Percentiles rank a stretch among this genome's conserved stretches.
These are phyloP conservation scores for Kentomonas sorsogonicus DNA, from an alignment of 208 protist genomes.

Conservation along the genomic window DNA sequence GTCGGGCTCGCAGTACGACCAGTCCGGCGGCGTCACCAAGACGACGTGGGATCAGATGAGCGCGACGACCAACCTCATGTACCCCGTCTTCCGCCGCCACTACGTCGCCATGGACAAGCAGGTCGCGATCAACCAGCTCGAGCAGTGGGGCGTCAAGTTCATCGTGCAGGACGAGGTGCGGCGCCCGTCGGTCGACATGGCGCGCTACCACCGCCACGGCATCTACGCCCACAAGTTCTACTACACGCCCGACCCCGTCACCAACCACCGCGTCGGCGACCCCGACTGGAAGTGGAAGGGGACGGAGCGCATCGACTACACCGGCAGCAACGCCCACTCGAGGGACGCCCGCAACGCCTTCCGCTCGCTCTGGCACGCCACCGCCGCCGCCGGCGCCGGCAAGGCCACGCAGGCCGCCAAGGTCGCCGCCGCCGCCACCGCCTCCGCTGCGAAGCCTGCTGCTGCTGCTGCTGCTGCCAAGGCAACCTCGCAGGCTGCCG, in stretches of 20 bases:
- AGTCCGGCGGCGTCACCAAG: slow-evolving; percentile 58
- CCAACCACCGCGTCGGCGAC: slow-evolving; percentile 66
- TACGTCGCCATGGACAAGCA: slow-evolving; percentile 49
- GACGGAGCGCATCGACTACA: slow-evolving; percentile 70
- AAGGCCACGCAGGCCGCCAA: neutral
- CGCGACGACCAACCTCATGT: slow-evolving; percentile 51
- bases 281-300: slow-evolving; percentile 83
- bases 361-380: neutral
- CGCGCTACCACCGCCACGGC: slow-evolving; percentile 66
- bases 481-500: slow-evolving; percentile 3
- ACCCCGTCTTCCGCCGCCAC: slow-evolving; percentile 32
- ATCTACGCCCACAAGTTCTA: slow-evolving; percentile 83
- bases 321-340: slow-evolving; percentile 51
- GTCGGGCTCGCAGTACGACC: slow-evolving; percentile 49
- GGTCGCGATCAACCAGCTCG: slow-evolving; percentile 55
- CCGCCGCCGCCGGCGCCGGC: neutral
- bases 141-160: slow-evolving; percentile 83
- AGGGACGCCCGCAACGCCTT: slow-evolving; percentile 26
- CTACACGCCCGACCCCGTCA: slow-evolving; percentile 65
- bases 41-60: slow-evolving; percentile 57
- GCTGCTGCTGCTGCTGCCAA: slow-evolving; percentile 8
- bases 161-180: slow-evolving; percentile 75
- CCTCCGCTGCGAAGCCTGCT: slow-evolving; percentile 2
- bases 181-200: slow-evolving; percentile 65
- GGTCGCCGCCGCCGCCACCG: slow-evolving; percentile 7